These are phyloP conservation scores for Tylopilus rubrobrunneus DNA, from an alignment of 768 basidiomycete genomes.

Conservation along the genomic window DNA sequence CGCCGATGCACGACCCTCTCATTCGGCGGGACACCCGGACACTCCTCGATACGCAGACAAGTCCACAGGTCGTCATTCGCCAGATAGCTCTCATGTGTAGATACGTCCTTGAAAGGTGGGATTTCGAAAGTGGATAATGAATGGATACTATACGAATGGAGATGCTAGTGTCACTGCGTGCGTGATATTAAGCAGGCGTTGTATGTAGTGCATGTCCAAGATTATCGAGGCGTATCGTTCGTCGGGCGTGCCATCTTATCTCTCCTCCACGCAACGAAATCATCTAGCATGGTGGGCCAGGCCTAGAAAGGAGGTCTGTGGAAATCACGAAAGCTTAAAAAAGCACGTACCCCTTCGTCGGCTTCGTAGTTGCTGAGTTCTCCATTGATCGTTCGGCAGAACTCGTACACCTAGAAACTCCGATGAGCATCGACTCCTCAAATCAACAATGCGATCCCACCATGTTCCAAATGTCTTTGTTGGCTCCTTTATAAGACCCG, in stretches of 20 bases:
- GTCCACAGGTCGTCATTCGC: neutral
- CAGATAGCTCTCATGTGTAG: neutral
- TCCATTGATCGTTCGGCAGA: slow-evolving; percentile 58
- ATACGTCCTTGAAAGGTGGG: neutral
- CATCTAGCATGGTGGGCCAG: slow-evolving; percentile 80
- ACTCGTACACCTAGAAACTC: slow-evolving; percentile 62
- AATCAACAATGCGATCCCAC: slow-evolving; percentile 32
- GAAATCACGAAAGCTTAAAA: neutral
- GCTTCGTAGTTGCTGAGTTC: slow-evolving; percentile 66
- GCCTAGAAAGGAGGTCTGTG: slow-evolving; percentile 41
- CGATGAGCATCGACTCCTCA: neutral
- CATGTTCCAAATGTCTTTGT: slow-evolving; percentile 87
- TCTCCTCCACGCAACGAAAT: slow-evolving; percentile 70
- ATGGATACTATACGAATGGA: slow-evolving; percentile 1
- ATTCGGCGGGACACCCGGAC: neutral
- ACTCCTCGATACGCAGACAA: neutral
- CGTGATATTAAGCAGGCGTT: slow-evolving; percentile 15
- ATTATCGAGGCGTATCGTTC: slow-evolving; percentile 5
- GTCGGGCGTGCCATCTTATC: slow-evolving; percentile 11
- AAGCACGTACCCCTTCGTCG: slow-evolving; percentile 67
- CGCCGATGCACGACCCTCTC: neutral
- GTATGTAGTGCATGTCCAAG: slow-evolving; percentile 9
- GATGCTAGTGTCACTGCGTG: slow-evolving; percentile 10
- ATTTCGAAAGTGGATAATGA: neutral
- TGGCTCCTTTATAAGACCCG: slow-evolving; percentile 68